Base-by-base conservation (phyloP, 2,329 filamentous ascomycete genomes). In the Esteya vermicola region DNA sequence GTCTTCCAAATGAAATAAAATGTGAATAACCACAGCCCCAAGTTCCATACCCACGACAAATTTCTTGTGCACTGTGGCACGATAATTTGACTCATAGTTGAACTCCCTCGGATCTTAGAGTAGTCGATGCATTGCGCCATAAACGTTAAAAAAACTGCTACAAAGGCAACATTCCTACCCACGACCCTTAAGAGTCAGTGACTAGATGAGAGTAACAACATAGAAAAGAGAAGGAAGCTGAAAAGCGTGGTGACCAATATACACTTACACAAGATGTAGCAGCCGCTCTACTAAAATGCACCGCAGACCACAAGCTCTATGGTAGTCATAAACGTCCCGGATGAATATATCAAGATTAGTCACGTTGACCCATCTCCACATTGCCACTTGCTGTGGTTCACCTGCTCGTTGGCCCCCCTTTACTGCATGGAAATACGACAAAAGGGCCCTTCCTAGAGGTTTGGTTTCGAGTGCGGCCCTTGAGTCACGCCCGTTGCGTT, bases 361-460 rank as follows among this genome's bases (percentile, higher is more conserved):
- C 42, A 91, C 84, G 52, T 94, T 94, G 40, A 84, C 84, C 83
- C 88, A 95, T 59, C 84, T 74, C 80, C 85, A 95, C 64, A 93
- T 75, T 4, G 88, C 86, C 57, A 79, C 81, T 53, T 89, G 81
- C 57, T 77, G 77, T 12, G 62, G 61, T 39, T 54, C 59, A 9
- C 57, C 43, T 8, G 40, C 44, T 19, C 45, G 39, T 16, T 26
- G n/a, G 19, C 44, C 39, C 10, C 41, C 39, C 1, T 39, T 40
- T n/a, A n/a, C n/a, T 4, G 41, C 31, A 8, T 38, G 39, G 22
- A 48, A 48, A 35, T 48, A 47, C 10, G 46, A 48, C 30, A 48
- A 19, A 21, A 49, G 35, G 1, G 46, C 44, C n/a, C n/a, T n/a
- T n/a, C n/a, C n/a, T n/a, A n/a, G n/a, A 4, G 47, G 43, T 9